phyloP scores from a whole-genome alignment of 371 early-diverging fungal species.

The Chytridiales sp. region DNA sequence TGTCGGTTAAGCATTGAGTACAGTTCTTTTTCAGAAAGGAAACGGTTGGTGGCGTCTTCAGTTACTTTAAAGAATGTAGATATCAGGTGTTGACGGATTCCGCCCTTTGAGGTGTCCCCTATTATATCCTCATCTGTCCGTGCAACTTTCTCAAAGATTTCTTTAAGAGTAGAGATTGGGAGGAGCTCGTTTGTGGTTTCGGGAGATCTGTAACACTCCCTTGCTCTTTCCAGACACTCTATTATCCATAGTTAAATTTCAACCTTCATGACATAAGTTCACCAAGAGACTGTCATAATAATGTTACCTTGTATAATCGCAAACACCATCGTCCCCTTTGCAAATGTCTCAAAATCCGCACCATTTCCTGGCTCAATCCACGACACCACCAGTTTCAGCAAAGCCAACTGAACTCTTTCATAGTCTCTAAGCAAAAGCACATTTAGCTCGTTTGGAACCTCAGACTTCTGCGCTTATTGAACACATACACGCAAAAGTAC shows the following conservation, averaged over 20 bases:
- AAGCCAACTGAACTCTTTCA: background rate
- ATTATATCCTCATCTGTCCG: conserved; percentile 9
- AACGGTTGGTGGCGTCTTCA: conserved; percentile 5
- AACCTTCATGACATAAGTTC: background rate
- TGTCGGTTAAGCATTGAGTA: background rate
- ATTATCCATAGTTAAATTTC: background rate
- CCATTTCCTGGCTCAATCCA: conserved; percentile 21
- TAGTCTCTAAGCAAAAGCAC: background rate
- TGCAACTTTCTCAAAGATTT: conserved; percentile 3
- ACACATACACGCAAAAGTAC: conserved; percentile 13
- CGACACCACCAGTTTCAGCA: conserved; percentile 3
- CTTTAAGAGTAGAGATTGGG: background rate
- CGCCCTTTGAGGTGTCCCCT: conserved; percentile 8
- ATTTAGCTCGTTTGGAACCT: background rate
- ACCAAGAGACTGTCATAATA: background rate
- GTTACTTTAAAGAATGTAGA: conserved; percentile 6
- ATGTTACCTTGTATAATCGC: conserved; percentile 20
- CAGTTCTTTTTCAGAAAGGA: conserved; percentile 5
- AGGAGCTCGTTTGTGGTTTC: conserved; percentile 7
- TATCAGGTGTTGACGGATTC: background rate
- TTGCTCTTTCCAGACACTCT: conserved; percentile 9
- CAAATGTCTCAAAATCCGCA: conserved; percentile 22
- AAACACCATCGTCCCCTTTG: conserved; percentile 12
- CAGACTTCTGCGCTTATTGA: background rate
- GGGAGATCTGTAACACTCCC: background rate